phyloP scores from a whole-genome alignment of 257 asterid genomes.

The Penstemon barbatus region DNA sequence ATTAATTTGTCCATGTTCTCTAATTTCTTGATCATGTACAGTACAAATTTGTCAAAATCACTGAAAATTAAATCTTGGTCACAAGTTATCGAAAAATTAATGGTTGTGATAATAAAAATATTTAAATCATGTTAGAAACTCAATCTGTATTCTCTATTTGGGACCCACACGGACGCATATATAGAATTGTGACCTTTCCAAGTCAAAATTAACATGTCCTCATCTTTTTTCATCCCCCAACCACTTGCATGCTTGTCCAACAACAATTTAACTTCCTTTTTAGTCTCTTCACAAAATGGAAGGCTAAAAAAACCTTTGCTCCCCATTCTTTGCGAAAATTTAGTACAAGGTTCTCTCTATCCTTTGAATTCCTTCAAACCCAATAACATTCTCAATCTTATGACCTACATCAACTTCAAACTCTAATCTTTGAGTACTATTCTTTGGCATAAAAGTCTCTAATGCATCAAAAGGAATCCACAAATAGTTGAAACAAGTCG shows the following conservation, averaged over 20 bases:
- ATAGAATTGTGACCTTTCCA: conserved; percentile 84
- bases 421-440: conserved; percentile 55
- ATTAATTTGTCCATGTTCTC: no score
- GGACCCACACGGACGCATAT: conserved; percentile 69
- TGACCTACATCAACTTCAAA: conserved; percentile 70
- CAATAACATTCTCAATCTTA: conserved; percentile 69
- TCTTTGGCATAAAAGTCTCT: conserved; percentile 76
- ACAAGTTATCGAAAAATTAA: not conserved
- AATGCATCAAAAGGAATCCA: conserved; percentile 84
- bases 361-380: conserved; percentile 55
- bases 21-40: no score
- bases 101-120: not conserved
- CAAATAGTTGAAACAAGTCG: conserved; percentile 64
- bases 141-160: conserved; percentile 16
- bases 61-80: not conserved
- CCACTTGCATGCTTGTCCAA: conserved; percentile 80
- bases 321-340: conserved; percentile 53
- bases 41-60: no score
- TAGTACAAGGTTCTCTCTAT: conserved; percentile 56
- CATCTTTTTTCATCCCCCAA: conserved; percentile 89
- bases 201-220: conserved; percentile 63
- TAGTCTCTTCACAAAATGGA: conserved; percentile 58
- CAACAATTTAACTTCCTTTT: conserved; percentile 57
- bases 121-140: not conserved
- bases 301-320: conserved; percentile 43